Evolutionary conservation across 2,329 filamentous ascomycete genomes (phyloP).

Genomic region (Botrytis fragariae): DNA sequence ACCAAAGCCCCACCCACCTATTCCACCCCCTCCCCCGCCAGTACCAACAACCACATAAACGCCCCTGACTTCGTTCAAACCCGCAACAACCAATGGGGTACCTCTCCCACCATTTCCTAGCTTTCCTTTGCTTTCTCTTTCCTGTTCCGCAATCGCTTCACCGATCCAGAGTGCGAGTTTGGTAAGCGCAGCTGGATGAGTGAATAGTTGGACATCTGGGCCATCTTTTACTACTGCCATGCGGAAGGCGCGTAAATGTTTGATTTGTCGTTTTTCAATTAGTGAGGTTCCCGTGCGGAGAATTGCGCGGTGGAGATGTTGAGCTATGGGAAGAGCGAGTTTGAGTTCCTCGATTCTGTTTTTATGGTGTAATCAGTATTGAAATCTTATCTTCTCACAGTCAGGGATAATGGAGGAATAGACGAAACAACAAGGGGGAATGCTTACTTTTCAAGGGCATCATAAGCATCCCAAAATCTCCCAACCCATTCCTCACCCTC

Average conservation of each 20-base stretch:
- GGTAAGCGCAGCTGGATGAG: slow-evolving; percentile 85
- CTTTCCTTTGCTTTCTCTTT: slow-evolving; percentile 71
- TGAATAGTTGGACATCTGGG: slow-evolving; percentile 86
- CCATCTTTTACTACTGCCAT: slow-evolving; percentile 96
- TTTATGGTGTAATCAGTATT: slow-evolving; percentile 41
- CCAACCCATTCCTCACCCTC: slow-evolving; percentile 64
- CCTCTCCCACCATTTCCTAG: slow-evolving; percentile 67
- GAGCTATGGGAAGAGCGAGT: slow-evolving; percentile 74
- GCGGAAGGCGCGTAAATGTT: slow-evolving; percentile 86
- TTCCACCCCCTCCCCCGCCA: slow-evolving; percentile 70
- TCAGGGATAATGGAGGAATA: too few species aligned
- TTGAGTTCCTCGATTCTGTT: slow-evolving; percentile 72
- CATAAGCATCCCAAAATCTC: slow-evolving; percentile 70
- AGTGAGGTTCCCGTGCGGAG: slow-evolving; percentile 88
- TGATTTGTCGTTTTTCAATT: slow-evolving; percentile 91
- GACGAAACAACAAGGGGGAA: background rate
- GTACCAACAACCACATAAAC: slow-evolving; percentile 93
- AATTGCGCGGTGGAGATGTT: slow-evolving; percentile 87
- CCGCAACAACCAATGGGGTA: slow-evolving; percentile 85
- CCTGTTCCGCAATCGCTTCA: slow-evolving; percentile 87
- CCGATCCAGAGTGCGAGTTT: slow-evolving; percentile 94
- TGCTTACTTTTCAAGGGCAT: slow-evolving; percentile 64
- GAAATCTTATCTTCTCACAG: slow-evolving; percentile 38
- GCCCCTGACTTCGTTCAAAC: slow-evolving; percentile 80
- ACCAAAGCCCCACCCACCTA: slow-evolving; percentile 63